Base-by-base conservation (phyloP, 352 stramenopile genomes). In the Globisporangium radiosum region DNA sequence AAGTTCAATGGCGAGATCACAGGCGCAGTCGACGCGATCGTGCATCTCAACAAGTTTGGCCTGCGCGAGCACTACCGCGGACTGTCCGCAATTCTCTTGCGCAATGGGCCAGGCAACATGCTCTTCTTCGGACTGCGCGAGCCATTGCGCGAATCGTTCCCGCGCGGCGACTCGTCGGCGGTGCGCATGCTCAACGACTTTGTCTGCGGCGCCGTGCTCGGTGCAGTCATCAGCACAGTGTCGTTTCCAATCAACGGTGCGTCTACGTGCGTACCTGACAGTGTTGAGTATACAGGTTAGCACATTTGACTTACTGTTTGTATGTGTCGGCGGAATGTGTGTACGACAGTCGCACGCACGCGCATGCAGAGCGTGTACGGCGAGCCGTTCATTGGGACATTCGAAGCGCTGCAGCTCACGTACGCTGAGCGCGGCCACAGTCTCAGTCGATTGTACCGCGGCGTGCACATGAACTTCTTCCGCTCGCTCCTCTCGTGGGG, bases 381-480 rank as follows among this genome's bases (percentile, higher is more conserved):
- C 10, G 67, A 85, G 59, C 73, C 62, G 5, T 87, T 87, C 56
- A 78, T 93, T 38, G 71, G 77, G 6, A 68, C 75, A 0, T 50
- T 69, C 40, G 62, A 90, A 55, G 84, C 84, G 14, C 62, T 93
- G 60, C 56, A 70, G 47, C 74, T 84, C 17, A 93, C 81, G 49
- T 93, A 91, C 63, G 59, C 71, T 33, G 85, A 96, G 63, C 76
- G 87, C 38, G 83, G 81, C 0, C 68, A 64, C 45, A 86, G 73
- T 50, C 47, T 89, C 17, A 61, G 63, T n/a, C 65, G 74, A 9
- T 62, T 96, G 47, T 96, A 94, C 65, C 85, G 87, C 50, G 87
- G 87, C 9, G 87, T 93, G 3, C 75, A 92, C 63, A 87, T 96
- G 70, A 96, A 96, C 62, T 96, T 93, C 65, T 87, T 88, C 51